Evolutionary conservation across 106 monocot species (phyloP).

Genomic region (Narthecium ossifragum): DNA sequence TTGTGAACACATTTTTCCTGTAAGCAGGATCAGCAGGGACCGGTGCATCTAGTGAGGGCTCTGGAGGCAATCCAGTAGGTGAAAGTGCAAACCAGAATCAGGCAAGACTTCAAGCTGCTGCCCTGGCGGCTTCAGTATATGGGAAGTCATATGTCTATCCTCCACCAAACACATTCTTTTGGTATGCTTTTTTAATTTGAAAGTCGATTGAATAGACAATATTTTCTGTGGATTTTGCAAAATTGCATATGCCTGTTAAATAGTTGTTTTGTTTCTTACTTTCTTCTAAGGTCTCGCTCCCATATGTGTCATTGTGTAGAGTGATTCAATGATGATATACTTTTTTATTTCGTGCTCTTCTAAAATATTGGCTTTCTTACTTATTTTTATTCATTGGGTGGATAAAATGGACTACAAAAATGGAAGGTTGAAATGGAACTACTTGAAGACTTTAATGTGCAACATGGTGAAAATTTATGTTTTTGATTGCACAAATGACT

Average conservation of each 20-base stretch:
- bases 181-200: slow-evolving; percentile 20
- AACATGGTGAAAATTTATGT: too few species aligned
- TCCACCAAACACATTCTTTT: slow-evolving; percentile 23
- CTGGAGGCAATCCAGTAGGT: slow-evolving; percentile 18
- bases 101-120: slow-evolving; percentile 58
- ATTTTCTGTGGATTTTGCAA: background rate
- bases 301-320: background rate
- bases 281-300: background rate
- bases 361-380: too few species aligned
- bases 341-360: background rate
- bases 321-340: background rate
- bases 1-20: background rate
- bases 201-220: background rate
- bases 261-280: background rate
- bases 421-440: too few species aligned
- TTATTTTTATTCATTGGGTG: too few species aligned
- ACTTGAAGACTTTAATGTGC: too few species aligned
- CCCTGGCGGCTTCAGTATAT: slow-evolving; percentile 63
- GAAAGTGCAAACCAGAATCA: slow-evolving; percentile 32
- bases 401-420: too few species aligned
- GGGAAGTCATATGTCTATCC: slow-evolving; percentile 56
- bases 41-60: slow-evolving; percentile 27
- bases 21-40: slow-evolving; percentile 29
- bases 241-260: background rate
- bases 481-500: too few species aligned